These are phyloP conservation scores for Heritiera fomes DNA, from an alignment of 345 rosid genomes.

Conservation along the genomic window DNA sequence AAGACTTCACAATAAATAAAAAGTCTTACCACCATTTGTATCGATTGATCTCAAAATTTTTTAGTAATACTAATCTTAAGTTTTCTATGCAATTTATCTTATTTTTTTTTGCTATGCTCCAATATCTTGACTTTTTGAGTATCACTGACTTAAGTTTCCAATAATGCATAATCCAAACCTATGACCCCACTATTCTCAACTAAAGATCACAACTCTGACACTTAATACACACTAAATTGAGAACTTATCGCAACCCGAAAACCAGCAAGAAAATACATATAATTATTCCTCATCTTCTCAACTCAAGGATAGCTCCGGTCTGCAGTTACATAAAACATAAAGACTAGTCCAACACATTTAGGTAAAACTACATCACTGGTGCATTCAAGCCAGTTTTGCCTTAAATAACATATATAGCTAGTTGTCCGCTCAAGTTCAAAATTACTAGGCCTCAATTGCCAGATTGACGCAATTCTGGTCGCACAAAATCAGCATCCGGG, in stretches of 20 bases:
- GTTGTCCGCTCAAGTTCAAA: constrained; percentile 1
- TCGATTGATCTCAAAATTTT: no score
- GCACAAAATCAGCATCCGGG: constrained; percentile 85
- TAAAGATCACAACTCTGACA: no score
- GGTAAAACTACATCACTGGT: neutral
- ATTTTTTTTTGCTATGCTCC: no score
- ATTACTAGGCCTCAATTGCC: constrained; percentile 36
- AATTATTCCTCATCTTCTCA: neutral
- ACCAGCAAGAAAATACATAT: neutral
- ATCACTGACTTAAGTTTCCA: no score
- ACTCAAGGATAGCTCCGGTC: neutral
- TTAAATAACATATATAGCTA: neutral
- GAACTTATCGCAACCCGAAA: neutral
- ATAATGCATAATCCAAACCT: no score
- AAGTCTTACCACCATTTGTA: no score
- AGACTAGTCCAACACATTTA: neutral
- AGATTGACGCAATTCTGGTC: constrained; percentile 86
- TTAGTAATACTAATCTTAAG: no score
- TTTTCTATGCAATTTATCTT: no score
- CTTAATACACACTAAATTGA: neutral
- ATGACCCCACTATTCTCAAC: no score
- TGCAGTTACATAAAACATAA: neutral
- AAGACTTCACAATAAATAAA: no score
- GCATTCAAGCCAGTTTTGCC: constrained; percentile 16
- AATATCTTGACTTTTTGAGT: no score